Evolutionary conservation across 805 yeast genomes (phyloP), one percentile per base, ranked within the genome.

Genomic region (Starmera dryadoides): DNA sequence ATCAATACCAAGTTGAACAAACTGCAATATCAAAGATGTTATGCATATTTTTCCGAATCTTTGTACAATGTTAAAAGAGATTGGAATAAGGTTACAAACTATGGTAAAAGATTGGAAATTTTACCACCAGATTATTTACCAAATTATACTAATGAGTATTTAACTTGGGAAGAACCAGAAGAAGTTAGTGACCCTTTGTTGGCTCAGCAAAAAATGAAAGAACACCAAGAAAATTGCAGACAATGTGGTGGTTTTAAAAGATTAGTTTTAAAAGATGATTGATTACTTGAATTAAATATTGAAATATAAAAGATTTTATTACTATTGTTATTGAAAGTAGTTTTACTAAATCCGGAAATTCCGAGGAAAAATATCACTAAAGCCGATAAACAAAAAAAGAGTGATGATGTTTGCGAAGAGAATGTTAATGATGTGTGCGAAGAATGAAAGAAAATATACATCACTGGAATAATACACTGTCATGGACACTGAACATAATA

Each of bases 71-170:
- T 73, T 34, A 71, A 69, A 50, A 66, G 79, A 46, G 79, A 73
- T 56, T 73, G 79, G 79, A 63, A 56, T 37, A 73, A 73, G 59
- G 79, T 73, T 42, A 73, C 73, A 35, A 67, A 66, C 37, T 73
- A 73, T 50, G 78, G 79, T 42, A 72, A 74, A 56, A 64, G 79
- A 53, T 62, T 73, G 51, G 68, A 67, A 23, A 70, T 73, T 42
- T 60, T 73, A 47, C 77, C 76, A 35, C 52, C 46, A n/a, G 76
- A 68, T 46, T 73, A 69, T 52, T 49, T 55, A 35, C 57, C 79
- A 35, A 73, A 73, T 59, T 73, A 73, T 56, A 55, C 75, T 41
- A 73, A 73, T 52, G 72, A 70, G 43, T 72, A 61, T 52, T 60
- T 73, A 43, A 49, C 67, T 7, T 73, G 79, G 77, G 55, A 52